Percentiles rank a stretch among this genome's conserved stretches.
These are phyloP conservation scores for Daldinia sp. DNA, from an alignment of 2,329 filamentous ascomycete genomes.

Conservation along the genomic window DNA sequence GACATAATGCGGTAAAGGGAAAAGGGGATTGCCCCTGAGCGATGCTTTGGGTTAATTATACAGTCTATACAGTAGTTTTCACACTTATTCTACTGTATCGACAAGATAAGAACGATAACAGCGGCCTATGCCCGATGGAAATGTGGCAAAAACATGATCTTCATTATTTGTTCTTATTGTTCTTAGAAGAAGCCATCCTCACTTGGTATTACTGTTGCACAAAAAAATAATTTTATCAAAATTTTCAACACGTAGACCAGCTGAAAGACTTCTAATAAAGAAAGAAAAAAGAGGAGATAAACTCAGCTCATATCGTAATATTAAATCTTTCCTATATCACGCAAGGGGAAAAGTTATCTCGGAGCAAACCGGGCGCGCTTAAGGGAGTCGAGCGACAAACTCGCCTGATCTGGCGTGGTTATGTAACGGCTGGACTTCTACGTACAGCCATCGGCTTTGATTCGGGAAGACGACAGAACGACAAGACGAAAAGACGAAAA, in stretches of 20 bases:
- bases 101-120: constrained; percentile 24
- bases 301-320: constrained; percentile 4
- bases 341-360: constrained; percentile 11
- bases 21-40: not conserved
- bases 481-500: too few relatives aligned
- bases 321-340: not conserved
- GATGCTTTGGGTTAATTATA: not conserved
- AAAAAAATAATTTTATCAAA: too few relatives aligned
- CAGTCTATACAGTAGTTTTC: constrained; percentile 9
- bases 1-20: too few relatives aligned
- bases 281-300: constrained; percentile 3
- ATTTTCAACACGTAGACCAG: not conserved
- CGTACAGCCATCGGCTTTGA: constrained; percentile 22
- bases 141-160: constrained; percentile 21
- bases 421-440: constrained; percentile 20
- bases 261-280: not conserved
- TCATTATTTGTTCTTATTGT: constrained; percentile 12
- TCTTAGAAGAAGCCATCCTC: not conserved
- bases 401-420: constrained; percentile 35
- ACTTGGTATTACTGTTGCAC: not conserved
- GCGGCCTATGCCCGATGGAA: constrained; percentile 3
- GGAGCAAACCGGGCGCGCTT: constrained; percentile 27
- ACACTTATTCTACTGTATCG: constrained; percentile 16
- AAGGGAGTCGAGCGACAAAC: constrained; percentile 2
- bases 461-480: too few relatives aligned